Percentiles rank a stretch among this genome's conserved stretches.
These are phyloP conservation scores for Phytophthora agathidicida DNA, from an alignment of 352 stramenopile genomes.

Conservation along the genomic window DNA sequence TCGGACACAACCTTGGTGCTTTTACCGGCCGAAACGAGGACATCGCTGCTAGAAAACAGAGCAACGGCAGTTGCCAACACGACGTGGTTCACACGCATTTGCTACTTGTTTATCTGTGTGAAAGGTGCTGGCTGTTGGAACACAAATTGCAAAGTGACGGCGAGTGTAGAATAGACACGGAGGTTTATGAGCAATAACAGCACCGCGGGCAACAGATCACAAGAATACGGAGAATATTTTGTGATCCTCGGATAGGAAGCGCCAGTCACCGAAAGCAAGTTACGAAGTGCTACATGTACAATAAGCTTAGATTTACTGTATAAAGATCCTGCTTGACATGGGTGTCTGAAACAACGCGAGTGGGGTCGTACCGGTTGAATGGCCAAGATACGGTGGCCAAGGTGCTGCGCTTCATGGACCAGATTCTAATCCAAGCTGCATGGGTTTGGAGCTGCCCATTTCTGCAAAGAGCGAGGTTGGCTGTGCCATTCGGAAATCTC, in stretches of 20 bases:
- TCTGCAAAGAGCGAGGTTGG: no score
- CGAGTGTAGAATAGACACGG: neutral
- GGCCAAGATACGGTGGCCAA: no score
- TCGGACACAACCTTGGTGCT: neutral
- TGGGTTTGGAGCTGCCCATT: no score
- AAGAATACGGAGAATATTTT: conserved; percentile 9
- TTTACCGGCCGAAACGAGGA: neutral
- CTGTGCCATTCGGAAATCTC: no score
- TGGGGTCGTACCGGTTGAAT: no score
- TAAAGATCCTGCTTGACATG: no score
- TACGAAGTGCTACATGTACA: neutral
- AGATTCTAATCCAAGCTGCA: no score
- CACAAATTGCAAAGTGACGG: conserved; percentile 7
- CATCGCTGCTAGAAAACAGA: conserved; percentile 13
- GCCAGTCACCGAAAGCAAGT: neutral
- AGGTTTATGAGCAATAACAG: neutral
- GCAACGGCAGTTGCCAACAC: conserved; percentile 12
- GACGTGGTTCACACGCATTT: conserved; percentile 17
- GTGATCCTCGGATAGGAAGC: conserved; percentile 4
- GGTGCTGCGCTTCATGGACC: no score
- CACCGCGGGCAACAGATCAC: neutral
- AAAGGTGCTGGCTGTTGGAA: neutral
- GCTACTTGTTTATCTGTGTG: neutral
- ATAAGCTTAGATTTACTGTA: no score
- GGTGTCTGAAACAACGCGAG: no score